Base-by-base conservation (phyloP, 495 filamentous ascomycete genomes). In the Penicillium soppii region DNA sequence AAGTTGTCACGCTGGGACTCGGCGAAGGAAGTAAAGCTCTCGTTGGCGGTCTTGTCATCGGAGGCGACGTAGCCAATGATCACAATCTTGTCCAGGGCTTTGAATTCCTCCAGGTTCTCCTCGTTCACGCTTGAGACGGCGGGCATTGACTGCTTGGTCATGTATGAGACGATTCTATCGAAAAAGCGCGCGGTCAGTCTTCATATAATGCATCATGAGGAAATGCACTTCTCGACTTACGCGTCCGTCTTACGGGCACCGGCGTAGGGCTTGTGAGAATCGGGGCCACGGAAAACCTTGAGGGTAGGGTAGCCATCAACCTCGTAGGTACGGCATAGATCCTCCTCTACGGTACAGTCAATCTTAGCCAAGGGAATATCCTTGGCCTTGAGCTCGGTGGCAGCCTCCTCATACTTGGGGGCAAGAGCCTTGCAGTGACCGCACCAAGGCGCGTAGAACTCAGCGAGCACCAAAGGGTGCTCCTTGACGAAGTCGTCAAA, bases 401-500 rank as follows among this genome's bases (percentile, higher is more conserved):
- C 94, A 35, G 94, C 94, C 68, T 94, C 89, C 57, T 95, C 90
- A 66, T 92, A 94, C 76, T 94, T 90, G 53, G 89, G 89, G 37
- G 88, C 89, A 25, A 94, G 76, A 54, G 90, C 87, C 80, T 98
- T 98, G 88, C 94, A 98, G 82, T 98, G 94, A 58, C 94, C 94
- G 69, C 95, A 99, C 95, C 94, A 97, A 35, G 95, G 95, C 20
- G 94, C 94, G 70, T 95, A 99, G 81, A 96, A 99, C 78, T 99
- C 94, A 50, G 96, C 82, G 54, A 99, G 82, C 37, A 99, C 94
- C 47, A 97, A 79, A 58, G 88, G 84, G 66, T 97, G 84, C 52
- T 86, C 79, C 59, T 85, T 89, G 54, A 99, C 73, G 73, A 97
- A 99, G 42, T 81, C 79, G 38, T 85, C 72, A 63, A 98, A 97